Conservation (phyloP, 2,329 filamentous ascomycete genomes). For the Apiospora malaysiana region DNA sequence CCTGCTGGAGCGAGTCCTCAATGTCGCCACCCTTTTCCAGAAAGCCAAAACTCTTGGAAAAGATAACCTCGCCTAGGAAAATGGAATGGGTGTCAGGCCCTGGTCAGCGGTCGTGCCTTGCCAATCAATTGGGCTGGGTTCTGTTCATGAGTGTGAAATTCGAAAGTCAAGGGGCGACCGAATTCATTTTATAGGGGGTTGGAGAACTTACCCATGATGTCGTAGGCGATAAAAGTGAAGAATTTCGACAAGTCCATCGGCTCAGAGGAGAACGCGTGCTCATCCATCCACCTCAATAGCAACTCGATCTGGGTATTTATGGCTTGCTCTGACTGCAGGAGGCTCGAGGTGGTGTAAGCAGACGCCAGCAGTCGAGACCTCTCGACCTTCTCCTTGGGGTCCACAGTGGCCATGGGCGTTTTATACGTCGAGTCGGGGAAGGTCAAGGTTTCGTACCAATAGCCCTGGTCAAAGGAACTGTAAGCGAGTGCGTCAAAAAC, state of each 20-base stretch:
- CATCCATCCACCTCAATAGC: constrained; percentile 31
- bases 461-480: constrained; percentile 25
- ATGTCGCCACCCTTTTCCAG: constrained; percentile 37
- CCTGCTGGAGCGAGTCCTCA: constrained; percentile 23
- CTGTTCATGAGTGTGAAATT: background rate
- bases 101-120: background rate
- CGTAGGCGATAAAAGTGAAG: constrained; percentile 38
- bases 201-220: constrained; percentile 34
- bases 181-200: background rate
- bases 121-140: background rate
- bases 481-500: background rate
- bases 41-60: constrained; percentile 39
- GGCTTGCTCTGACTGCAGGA: constrained; percentile 30
- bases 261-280: constrained; percentile 24
- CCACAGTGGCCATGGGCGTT: constrained; percentile 46
- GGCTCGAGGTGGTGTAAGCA: constrained; percentile 42
- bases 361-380: constrained; percentile 41
- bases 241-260: constrained; percentile 31
- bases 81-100: background rate
- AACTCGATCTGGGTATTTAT: constrained; percentile 29
- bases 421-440: constrained; percentile 48
- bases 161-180: background rate
- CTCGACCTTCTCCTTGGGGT: constrained; percentile 42
- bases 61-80: constrained; percentile 35
- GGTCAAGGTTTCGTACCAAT: constrained; percentile 43